These are phyloP conservation scores for Cubamyces sp. DNA, from an alignment of 768 basidiomycete species.

Conservation along the genomic window DNA sequence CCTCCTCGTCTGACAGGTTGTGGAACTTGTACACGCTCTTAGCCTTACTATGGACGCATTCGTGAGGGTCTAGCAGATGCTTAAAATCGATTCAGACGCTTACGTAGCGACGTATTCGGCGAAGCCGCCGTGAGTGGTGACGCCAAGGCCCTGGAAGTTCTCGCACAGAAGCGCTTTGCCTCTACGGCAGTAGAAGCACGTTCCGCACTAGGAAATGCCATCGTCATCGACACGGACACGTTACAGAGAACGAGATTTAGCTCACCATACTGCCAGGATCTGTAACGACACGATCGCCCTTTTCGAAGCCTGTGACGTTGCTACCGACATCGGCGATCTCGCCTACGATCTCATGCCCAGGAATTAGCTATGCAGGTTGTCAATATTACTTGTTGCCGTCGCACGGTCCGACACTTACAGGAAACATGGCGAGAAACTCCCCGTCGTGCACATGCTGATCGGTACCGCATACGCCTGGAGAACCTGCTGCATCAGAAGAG, in stretches of 20 bases:
- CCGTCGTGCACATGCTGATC: conserved; percentile 67
- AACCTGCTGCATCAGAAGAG: not conserved
- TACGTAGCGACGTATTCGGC: conserved; percentile 89
- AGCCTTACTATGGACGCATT: conserved; percentile 49
- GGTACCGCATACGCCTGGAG: conserved; percentile 66
- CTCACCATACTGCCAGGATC: conserved; percentile 76
- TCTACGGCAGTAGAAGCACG: conserved; percentile 86
- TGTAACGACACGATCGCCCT: conserved; percentile 84
- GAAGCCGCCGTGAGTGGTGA: conserved; percentile 83
- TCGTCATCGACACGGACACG: not conserved
- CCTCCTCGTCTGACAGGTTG: conserved; percentile 85
- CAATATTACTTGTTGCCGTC: not conserved
- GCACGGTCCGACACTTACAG: conserved; percentile 43
- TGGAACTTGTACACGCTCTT: conserved; percentile 87
- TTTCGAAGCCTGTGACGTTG: conserved; percentile 73
- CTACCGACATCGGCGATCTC: conserved; percentile 73
- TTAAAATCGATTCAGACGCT: conserved; percentile 31
- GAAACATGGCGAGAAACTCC: conserved; percentile 73
- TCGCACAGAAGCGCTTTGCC: conserved; percentile 86
- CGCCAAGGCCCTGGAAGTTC: conserved; percentile 81
- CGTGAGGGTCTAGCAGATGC: not conserved
- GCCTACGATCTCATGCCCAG: conserved; percentile 79
- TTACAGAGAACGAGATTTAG: not conserved
- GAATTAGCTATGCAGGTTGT: conserved; percentile 56
- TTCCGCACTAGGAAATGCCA: conserved; percentile 59